A percentile compares a stretch with the other conserved stretches of the same genome.
phyloP scores from a whole-genome alignment of 306 rosid genomes.

The Crotalaria pallida region DNA sequence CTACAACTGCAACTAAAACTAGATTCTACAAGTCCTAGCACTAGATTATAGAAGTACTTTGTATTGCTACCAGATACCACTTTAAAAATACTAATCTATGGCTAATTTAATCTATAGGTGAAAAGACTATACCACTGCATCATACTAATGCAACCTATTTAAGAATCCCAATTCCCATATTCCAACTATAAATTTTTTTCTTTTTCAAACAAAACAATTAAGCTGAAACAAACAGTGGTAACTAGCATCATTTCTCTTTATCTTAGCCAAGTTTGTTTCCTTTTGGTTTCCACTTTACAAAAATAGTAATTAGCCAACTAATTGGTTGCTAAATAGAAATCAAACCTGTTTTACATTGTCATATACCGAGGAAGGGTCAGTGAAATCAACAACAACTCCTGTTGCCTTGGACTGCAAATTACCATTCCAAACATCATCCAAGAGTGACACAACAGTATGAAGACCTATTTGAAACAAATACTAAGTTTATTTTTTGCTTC shows the following conservation, averaged over 20 bases:
- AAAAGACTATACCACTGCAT: background rate
- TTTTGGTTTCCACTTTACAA: background rate
- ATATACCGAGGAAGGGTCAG: slow-evolving; percentile 78
- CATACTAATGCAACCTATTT: background rate
- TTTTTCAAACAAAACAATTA: no score
- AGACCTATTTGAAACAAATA: background rate
- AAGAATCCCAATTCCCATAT: background rate
- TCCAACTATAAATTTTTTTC: background rate
- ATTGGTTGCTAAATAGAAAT: background rate
- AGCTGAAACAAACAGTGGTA: background rate
- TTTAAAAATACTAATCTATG: background rate
- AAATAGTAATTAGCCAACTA: background rate
- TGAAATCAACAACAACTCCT: slow-evolving; percentile 83
- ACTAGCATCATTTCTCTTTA: background rate
- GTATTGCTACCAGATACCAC: background rate
- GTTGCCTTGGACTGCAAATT: slow-evolving; percentile 61
- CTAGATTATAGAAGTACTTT: background rate
- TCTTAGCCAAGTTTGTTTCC: background rate
- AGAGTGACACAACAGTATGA: background rate
- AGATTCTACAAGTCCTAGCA: background rate
- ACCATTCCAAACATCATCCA: background rate
- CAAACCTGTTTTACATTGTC: slow-evolving; percentile 94
- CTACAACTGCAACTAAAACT: background rate
- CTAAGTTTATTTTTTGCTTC: background rate
- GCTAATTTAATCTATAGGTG: background rate